Evolutionary conservation across 257 asterid species (phyloP), one percentile per base, ranked within the genome.

Genomic region (Penstemon davidsonii): DNA sequence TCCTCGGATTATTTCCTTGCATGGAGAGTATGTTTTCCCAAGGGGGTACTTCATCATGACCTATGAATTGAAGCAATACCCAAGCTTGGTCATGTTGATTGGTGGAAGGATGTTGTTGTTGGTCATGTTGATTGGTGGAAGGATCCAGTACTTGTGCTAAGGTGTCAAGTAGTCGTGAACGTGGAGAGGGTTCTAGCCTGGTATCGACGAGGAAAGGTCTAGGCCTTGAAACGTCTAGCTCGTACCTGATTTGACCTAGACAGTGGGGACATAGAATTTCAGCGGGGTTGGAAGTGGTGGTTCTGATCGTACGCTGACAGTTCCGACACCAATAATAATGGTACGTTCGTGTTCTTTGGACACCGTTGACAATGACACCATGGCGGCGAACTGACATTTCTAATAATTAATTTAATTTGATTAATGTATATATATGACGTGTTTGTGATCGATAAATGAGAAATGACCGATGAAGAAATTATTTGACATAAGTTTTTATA

Each of bases 281-380:
- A 18, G 69, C 61, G 0, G 97, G 96, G 75, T 88, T 75, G 43
- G 86, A 36, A 41, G 96, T 80, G 54, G 87, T 88, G 64, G 96
- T 88, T 11, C 99, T 60, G 38, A 88, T 64, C 59, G 95, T 82
- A 60, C 90, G 87, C 47, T 74, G 92, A 74, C 99, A 90, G 4
- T 68, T 72, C 1, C 87, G 77, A 53, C 97, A 93, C 97, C 99
- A 90, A 4, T 90, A 88, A 83, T 84, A 90, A 49, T 93, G 97
- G 78, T 85, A 84, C 0, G 91, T 93, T 61, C 97, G 66, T 60
- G 78, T 72, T 76, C 96, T 78, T 37, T 69, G 87, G 7, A 79
- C 75, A n/a, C 97, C 95, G 60, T 86, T 88, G 6, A 84, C 85
- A 5, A 67, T 19, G 1, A 79, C 77, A 3, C 89, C 82, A 8